phyloP scores from a whole-genome alignment of 208 protist species.

The Trypanosoma melophagium region DNA sequence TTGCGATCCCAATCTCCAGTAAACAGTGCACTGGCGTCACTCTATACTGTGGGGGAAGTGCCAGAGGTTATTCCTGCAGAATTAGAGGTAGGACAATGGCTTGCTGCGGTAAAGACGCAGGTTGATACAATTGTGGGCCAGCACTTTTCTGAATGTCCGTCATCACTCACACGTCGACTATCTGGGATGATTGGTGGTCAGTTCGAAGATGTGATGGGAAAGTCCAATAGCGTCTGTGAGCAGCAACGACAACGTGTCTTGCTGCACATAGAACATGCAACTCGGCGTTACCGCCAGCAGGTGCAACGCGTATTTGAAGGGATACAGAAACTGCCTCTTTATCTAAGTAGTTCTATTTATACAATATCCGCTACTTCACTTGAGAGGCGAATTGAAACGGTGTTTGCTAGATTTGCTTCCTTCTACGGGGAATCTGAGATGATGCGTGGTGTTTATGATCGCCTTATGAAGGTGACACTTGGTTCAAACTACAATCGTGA shows the following conservation, averaged over 20 bases:
- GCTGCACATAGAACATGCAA: conserved; percentile 48
- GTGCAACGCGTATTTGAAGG: conserved; percentile 65
- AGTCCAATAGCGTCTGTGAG: conserved; percentile 38
- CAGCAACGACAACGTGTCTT: conserved; percentile 43
- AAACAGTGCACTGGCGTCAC: conserved; percentile 4
- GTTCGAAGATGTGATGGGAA: conserved; percentile 35
- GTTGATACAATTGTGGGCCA: conserved; percentile 29
- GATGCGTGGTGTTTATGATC: conserved; percentile 44
- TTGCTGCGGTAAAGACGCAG: conserved; percentile 32
- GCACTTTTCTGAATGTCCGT: conserved; percentile 48
- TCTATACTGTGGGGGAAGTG: conserved; percentile 22
- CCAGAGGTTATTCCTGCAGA: conserved; percentile 43
- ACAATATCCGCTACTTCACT: conserved; percentile 41
- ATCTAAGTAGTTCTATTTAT: conserved; percentile 46
- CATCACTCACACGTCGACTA: conserved; percentile 44
- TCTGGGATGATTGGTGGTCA: conserved; percentile 49
- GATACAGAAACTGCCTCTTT: conserved; percentile 47
- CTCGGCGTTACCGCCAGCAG: conserved; percentile 48
- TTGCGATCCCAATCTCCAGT: conserved; percentile 3
- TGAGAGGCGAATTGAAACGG: conserved; percentile 45
- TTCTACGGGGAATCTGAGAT: conserved; percentile 54
- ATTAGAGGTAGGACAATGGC: conserved; percentile 44
- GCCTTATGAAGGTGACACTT: conserved; percentile 63
- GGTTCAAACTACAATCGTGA: conserved; percentile 42
- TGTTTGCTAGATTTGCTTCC: conserved; percentile 50